Base-by-base conservation (phyloP, 345 rosid genomes). In the Linum usitatissimum region DNA sequence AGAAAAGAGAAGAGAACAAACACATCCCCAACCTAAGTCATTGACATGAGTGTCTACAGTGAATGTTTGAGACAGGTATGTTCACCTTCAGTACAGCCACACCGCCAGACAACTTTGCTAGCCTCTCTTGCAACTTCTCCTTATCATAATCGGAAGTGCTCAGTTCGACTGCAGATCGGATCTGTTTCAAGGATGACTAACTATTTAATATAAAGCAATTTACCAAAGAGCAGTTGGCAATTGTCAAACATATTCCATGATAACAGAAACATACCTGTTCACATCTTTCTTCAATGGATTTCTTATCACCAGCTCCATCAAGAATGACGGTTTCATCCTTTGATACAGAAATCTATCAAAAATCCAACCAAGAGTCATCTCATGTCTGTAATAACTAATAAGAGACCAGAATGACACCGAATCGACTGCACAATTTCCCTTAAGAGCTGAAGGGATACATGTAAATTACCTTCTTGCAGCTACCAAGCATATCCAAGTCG, bases 401-500 rank as follows among this genome's bases (percentile, higher is more conserved):
- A n/a, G n/a, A n/a, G n/a, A n/a, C n/a, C n/a, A n/a, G n/a, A n/a
- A n/a, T n/a, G n/a, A n/a, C n/a, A n/a, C n/a, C n/a, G n/a, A n/a
- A n/a, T n/a, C n/a, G n/a, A n/a, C n/a, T n/a, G n/a, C n/a, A n/a
- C n/a, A n/a, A n/a, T n/a, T n/a, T n/a, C n/a, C n/a, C n/a, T n/a
- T n/a, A n/a, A n/a, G n/a, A n/a, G n/a, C n/a, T n/a, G n/a, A n/a
- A n/a, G n/a, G n/a, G n/a, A 49, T 36, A 72, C 18, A 51, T 3
- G 57, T 53, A 55, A 56, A 68, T 45, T 48, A 91, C 99, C 88
- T 90, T 90, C 68, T 84, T 93, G 95, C 97, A 93, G 58, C 80
- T 75, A 30, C 99, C 99, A 56, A 93, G 83, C 92, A 90, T 83
- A 31, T 83, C 80, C 28, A 86, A 65, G 67, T 90, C 93, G 63